Conservation (phyloP, 257 asterid species). For the Solanum infundibuliforme region DNA sequence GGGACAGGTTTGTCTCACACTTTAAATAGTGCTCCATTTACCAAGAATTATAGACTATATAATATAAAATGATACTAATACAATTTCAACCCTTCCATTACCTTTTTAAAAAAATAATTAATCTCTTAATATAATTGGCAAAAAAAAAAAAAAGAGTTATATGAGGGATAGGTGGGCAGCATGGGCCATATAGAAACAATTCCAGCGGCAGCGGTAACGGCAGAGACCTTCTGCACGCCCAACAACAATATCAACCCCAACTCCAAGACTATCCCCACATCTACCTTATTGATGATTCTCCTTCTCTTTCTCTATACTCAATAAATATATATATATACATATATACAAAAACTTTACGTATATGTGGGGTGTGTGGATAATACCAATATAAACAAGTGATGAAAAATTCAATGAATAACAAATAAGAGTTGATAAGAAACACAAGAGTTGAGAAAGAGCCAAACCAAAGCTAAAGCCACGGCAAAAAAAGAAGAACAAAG, state of each 20-base stretch:
- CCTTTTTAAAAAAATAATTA: not conserved
- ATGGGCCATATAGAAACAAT: constrained; percentile 15
- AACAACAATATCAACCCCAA: constrained; percentile 19
- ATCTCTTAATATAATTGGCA: not conserved
- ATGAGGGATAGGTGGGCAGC: constrained; percentile 3
- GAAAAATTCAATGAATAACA: not conserved
- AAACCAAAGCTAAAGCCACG: constrained; percentile 16
- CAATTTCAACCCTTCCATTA: not conserved
- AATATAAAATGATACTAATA: not conserved
- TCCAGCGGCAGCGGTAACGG: constrained; percentile 25
- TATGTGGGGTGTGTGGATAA: not conserved
- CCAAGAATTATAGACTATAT: not conserved
- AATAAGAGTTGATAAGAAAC: constrained; percentile 17
- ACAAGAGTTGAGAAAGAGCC: constrained; percentile 23
- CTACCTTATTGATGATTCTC: constrained; percentile 4
- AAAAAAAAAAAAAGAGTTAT: not conserved
- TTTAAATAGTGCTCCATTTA: constrained; percentile 5
- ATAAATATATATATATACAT: not conserved
- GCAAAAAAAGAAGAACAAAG: constrained; percentile 7
- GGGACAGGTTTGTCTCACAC: constrained; percentile 8
- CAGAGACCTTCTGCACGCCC: constrained; percentile 26
- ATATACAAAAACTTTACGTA: not conserved
- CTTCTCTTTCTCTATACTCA: not conserved
- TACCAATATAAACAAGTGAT: not conserved
- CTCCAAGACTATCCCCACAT: constrained; percentile 8